Evolutionary conservation across 2,329 filamentous ascomycete genomes (phyloP).

Genomic region (Fonsecaea monophora): DNA sequence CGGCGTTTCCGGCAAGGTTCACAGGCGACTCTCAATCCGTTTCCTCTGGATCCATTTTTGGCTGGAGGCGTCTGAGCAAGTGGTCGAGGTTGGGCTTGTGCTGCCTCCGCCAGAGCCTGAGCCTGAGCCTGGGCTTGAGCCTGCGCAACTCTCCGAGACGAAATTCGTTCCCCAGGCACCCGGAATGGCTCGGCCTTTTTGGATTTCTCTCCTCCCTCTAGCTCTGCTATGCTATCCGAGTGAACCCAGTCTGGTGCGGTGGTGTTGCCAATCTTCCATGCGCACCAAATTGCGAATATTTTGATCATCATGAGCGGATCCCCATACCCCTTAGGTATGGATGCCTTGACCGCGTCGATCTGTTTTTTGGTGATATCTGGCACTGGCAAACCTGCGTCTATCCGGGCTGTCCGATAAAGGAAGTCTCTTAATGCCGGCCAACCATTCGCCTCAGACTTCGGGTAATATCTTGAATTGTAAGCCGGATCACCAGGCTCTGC

Average conservation of each 20-base stretch:
- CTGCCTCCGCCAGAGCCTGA: slow-evolving; percentile 13
- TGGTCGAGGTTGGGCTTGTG: background rate
- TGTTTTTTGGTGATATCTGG: slow-evolving; percentile 66
- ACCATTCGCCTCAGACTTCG: slow-evolving; percentile 67
- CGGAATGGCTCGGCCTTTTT: slow-evolving; percentile 38
- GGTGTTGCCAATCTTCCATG: slow-evolving; percentile 72
- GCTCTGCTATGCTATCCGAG: slow-evolving; percentile 58
- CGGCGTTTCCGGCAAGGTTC: slow-evolving; percentile 68
- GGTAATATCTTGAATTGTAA: slow-evolving; percentile 67
- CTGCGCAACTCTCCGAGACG: slow-evolving; percentile 47
- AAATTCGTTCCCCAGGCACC: slow-evolving; percentile 50
- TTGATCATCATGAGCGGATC: slow-evolving; percentile 67
- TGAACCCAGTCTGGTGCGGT: slow-evolving; percentile 67
- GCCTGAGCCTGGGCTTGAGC: slow-evolving; percentile 31
- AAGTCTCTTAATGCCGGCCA: slow-evolving; percentile 65
- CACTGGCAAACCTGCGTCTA: slow-evolving; percentile 63
- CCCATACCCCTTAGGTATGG: slow-evolving; percentile 67
- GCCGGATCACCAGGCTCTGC: slow-evolving; percentile 60
- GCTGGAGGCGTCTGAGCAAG: slow-evolving; percentile 40
- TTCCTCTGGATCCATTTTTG: slow-evolving; percentile 57
- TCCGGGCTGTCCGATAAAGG: slow-evolving; percentile 68
- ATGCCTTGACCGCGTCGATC: slow-evolving; percentile 65
- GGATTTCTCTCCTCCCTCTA: slow-evolving; percentile 31
- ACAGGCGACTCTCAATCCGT: slow-evolving; percentile 56
- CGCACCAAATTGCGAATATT: slow-evolving; percentile 69